These are phyloP conservation scores for Yamadazyma dushanensis DNA, from an alignment of 1,139 yeast species.

Conservation along the genomic window DNA sequence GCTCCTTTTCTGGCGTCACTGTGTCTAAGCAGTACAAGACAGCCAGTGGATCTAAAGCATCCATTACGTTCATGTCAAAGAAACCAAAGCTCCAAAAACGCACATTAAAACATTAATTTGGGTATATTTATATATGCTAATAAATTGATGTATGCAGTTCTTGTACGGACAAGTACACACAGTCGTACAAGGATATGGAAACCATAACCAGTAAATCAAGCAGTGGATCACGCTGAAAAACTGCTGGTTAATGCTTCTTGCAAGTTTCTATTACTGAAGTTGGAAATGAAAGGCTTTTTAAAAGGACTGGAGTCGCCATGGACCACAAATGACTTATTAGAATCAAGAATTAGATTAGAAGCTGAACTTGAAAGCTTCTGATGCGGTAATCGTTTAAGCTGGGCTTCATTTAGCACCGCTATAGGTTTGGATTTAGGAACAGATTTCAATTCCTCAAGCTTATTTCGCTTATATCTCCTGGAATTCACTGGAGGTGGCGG, in stretches of 20 bases:
- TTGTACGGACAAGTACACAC: too few relatives aligned
- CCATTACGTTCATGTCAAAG: constrained; percentile 56
- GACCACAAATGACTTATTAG: constrained; percentile 43
- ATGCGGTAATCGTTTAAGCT: constrained; percentile 29
- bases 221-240: too few relatives aligned
- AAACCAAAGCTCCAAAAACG: constrained; percentile 13
- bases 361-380: constrained; percentile 26
- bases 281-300: constrained; percentile 38
- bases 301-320: constrained; percentile 45
- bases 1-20: constrained; percentile 56
- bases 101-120: constrained; percentile 9
- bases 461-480: constrained; percentile 13
- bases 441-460: constrained; percentile 21
- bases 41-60: constrained; percentile 58
- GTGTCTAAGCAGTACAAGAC: constrained; percentile 55
- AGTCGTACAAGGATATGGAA: too few relatives aligned
- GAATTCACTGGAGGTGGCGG: constrained; percentile 3
- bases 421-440: constrained; percentile 22
- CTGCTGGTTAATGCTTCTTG: constrained; percentile 32
- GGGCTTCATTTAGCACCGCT: constrained; percentile 21
- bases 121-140: not conserved
- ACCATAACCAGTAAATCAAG: not conserved
- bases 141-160: not conserved
- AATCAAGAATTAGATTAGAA: constrained; percentile 49
- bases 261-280: constrained; percentile 33